Evolutionary conservation across 2,329 filamentous ascomycete species (phyloP), one percentile per base, ranked within the genome.

Genomic region (Lasiodiplodia hormozganensis): DNA sequence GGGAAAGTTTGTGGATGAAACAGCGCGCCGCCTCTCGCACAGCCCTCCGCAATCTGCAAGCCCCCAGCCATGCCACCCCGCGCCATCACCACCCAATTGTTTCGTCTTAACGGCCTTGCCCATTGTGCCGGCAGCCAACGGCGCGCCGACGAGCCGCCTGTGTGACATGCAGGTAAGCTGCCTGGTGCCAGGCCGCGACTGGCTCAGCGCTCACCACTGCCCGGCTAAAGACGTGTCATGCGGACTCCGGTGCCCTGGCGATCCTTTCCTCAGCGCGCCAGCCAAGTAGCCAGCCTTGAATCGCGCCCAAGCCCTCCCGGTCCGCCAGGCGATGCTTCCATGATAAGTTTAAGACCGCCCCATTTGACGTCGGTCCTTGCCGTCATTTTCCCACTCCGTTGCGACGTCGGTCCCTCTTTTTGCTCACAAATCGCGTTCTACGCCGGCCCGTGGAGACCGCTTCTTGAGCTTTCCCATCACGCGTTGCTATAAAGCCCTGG

Each of bases 171-270:
- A 51, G 58, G 18, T 43, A 31, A 34, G 58, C 58, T 3, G 25
- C 23, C 12, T 31, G 38, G 25, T n/a, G 57, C 57, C 43, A 7
- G 18, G 23, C 18, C 21, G 16, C 43, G 7, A 51, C 18, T 60
- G 36, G 57, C 28, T 14, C 36, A 16, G 38, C 28, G 43, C 43
- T 16, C 28, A 64, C 31, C 60, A 38, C 47, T n/a, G 43, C 14
- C 60, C 60, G 60, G 60, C 43, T 64, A 64, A 64, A 64, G 47
- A 21, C 31, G 47, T 34, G 60, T 64, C 60, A 64, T 64, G 60
- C 60, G 60, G 47, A 34, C 21, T 18, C 43, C 25, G 51, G 11
- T 49, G 58, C 58, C 58, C 58, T 62, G 43, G 43, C 58, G 58
- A 62, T 51, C 58, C 57, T 40, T 47, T 47, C 38, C 38, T 60